Base-by-base conservation (phyloP, 2,329 filamentous ascomycete genomes). In the Ophiostoma sp. region DNA sequence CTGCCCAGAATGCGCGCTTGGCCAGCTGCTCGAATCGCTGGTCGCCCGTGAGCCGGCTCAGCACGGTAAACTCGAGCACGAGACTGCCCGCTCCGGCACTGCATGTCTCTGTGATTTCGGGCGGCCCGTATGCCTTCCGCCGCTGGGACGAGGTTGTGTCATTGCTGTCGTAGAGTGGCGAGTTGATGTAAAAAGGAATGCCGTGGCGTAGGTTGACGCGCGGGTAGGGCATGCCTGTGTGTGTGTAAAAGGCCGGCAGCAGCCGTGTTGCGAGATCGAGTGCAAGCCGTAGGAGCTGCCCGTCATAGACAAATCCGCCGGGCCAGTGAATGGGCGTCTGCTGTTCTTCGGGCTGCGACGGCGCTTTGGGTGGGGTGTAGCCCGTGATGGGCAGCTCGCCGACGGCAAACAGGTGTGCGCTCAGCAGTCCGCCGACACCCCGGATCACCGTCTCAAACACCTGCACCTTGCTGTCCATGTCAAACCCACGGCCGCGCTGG, bases 381-480 rank as follows among this genome's bases (percentile, higher is more conserved):
- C 91, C 90, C 17, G 84, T 82, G 70, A 98, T 97, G 0, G 95
- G 95, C 70, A 99, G 81, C 71, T 96, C 93, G 44, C 94, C 95
- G 31, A 93, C 84, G 15, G 95, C 94, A 78, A 99, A 99, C 60
- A 97, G 82, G 80, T 99, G 95, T 1, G 94, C 93, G 76, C 94
- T 97, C 74, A 99, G 81, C 70, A 99, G 82, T 0, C 95, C 95
- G 17, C 95, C 95, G 65, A 96, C 87, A 20, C 94, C 95, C 71
- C 95, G 87, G 75, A 99, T 99, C 48, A 97, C 94, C 0, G 94
- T 98, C 82, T 99, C 95, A 77, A 99, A 99, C 54, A 99, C 93
- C 80, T 99, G 94, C 1, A 99, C 95, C 80, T 98, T 99, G 81
- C 94, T 97, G 79, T 99, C 94, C 57, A 97, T 83, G 79, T 99